A percentile compares a stretch with the other conserved stretches of the same genome.
phyloP scores from a whole-genome alignment of 495 filamentous ascomycete genomes.

The Neurospora sp. region DNA sequence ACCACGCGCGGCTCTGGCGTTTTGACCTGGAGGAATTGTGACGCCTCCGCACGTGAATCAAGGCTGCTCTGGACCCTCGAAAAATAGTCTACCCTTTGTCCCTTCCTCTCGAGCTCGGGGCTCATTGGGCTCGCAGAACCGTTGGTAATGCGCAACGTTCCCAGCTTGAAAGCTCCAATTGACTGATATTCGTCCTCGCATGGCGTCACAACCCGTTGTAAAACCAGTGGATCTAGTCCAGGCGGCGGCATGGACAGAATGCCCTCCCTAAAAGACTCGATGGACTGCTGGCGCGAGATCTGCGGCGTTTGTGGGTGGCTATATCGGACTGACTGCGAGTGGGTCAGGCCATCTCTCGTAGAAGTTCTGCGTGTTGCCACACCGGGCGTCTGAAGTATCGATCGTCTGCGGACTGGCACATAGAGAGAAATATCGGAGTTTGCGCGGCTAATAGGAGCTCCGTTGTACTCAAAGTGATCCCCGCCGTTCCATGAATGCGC shows the following conservation, averaged over 20 bases:
- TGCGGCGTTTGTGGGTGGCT: slow-evolving; percentile 29
- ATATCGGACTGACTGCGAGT: slow-evolving; percentile 18
- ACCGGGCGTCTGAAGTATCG: slow-evolving; percentile 36
- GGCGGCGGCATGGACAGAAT: slow-evolving; percentile 26
- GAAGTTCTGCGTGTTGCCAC: slow-evolving; percentile 32
- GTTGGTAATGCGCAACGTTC: slow-evolving; percentile 49
- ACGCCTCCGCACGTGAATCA: background rate
- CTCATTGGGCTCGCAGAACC: slow-evolving; percentile 39
- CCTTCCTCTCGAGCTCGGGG: slow-evolving; percentile 22
- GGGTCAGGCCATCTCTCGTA: slow-evolving; percentile 4
- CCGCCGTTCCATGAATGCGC: slow-evolving; percentile 25
- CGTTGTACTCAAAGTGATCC: slow-evolving; percentile 15
- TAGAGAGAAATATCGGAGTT: slow-evolving; percentile 38
- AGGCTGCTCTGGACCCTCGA: background rate
- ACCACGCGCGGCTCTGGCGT: slow-evolving; percentile 6
- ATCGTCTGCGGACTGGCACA: slow-evolving; percentile 36
- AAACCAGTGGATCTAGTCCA: background rate
- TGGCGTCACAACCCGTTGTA: slow-evolving; percentile 30
- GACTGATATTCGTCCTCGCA: slow-evolving; percentile 40
- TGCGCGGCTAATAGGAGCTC: slow-evolving; percentile 22
- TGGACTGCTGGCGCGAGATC: slow-evolving; percentile 22
- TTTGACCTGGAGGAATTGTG: background rate
- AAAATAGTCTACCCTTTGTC: slow-evolving; percentile 13
- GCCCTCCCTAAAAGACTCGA: slow-evolving; percentile 23
- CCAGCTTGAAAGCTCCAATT: slow-evolving; percentile 49